Evolutionary conservation across 1,139 yeast species (phyloP), one percentile per base, ranked within the genome.

Genomic region (Candida tropicalis): DNA sequence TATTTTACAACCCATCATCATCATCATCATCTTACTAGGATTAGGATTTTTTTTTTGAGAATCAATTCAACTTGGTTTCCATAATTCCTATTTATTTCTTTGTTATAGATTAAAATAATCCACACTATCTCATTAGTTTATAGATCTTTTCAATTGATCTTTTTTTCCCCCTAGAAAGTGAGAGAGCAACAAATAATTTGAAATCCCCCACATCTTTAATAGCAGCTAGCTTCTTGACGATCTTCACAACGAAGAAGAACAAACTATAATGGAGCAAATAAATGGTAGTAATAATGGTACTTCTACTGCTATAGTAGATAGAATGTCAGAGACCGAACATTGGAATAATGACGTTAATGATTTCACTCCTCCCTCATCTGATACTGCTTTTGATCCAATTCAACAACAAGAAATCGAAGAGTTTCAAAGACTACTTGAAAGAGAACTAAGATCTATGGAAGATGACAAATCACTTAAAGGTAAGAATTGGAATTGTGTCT

Each of bases 341-440:
- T 37, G 40, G 40, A 37, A 37, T n/a, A 37, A 22, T 16, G 28
- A 37, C 13, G 15, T 22, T 6, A 22, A 13, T 22, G 39, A 27
- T 6, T 20, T 36, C 13, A 20, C 33, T 18, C 4, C 26, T 6
- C 29, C 40, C 5, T 20, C 40, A 6, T 28, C 40, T n/a, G 35
- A 28, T 9, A 22, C 35, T 6, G 35, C 17, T 10, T 29, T 37
- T 28, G 40, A 37, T 23, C 40, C 40, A 4, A 16, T 37, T 15
- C 40, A 37, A 37, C 40, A 37, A 23, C 33, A 37, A 37, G 35
- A 37, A 37, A 22, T 37, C 22, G 35, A 28, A 28, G 34, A 37
- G 16, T 37, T 37, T 12, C 40, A 37, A 23, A 29, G 35, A 23
- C 9, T 37, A 29, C 28, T 26, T 16, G 39, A 37, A 33, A 24